Evolutionary conservation across 257 asterid species (phyloP), one percentile per base, ranked within the genome.

Genomic region (Asclepias syriaca): DNA sequence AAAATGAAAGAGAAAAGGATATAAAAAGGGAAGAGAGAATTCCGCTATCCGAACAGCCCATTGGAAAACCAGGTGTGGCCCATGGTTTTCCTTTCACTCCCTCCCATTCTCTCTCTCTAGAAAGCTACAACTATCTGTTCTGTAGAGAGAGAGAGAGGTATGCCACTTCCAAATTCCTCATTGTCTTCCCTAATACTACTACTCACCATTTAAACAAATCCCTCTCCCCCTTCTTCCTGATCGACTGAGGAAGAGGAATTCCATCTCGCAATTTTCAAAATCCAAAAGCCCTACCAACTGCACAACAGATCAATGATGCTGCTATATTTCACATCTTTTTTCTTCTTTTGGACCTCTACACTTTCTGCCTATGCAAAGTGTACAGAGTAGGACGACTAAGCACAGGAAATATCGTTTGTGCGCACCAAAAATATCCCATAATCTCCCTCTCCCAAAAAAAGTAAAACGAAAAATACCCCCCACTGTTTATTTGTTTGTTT

Each of bases 41-140:
- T 82, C 96, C 88, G 86, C 84, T 85, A 69, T 81, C 63, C 61
- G 75, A 77, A 77, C 84, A 82, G 96, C 96, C 89, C 96, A 86
- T 32, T 70, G 94, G 87, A 89, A 86, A 71, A 22, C 74, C 45
- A 57, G 71, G 66, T 16, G 75, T 61, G 63, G 96, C 93, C 88
- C 92, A 73, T 81, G 94, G 94, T 86, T 84, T 89, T 87, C 85
- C 57, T 10, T 10, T 43, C 48, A 0, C 48, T 43, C 46, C 10
- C 46, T 40, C 46, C 10, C 46, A 6, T 8, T 40, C 46, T 56
- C 14, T 78, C 71, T 54, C 73, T 69, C 69, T 27, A 71, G 29
- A 56, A 39, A 63, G 51, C 53, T 32, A 16, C 60, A 24, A 21
- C 63, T 27, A 13, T 43, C 18, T 1, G 16, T 40, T 40, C 46